These are phyloP conservation scores for Xylaria sp. DNA, from an alignment of 2,329 filamentous ascomycete species.

Conservation along the genomic window DNA sequence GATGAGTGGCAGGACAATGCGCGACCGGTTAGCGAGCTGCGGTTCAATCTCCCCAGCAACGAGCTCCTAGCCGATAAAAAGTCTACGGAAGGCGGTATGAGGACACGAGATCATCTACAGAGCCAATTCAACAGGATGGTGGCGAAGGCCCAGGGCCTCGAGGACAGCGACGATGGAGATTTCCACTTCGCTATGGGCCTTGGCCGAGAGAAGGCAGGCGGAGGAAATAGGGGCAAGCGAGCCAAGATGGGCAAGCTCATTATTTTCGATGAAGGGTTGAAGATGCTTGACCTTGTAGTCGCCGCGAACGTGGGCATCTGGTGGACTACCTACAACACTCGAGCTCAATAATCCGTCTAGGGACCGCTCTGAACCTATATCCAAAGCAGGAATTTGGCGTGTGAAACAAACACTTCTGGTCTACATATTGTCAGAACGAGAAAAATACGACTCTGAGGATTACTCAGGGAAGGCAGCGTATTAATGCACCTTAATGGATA, in stretches of 20 bases:
- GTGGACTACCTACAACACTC: slow-evolving; percentile 76
- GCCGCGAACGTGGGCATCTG: slow-evolving; percentile 92
- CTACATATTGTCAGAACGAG: neutral
- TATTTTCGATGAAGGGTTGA: slow-evolving; percentile 86
- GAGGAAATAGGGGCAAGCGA: slow-evolving; percentile 84
- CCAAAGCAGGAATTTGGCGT: neutral
- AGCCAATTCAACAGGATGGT: slow-evolving; percentile 46
- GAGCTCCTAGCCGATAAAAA: slow-evolving; percentile 57
- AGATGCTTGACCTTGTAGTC: slow-evolving; percentile 94
- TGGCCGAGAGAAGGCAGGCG: slow-evolving; percentile 85
- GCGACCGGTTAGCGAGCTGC: slow-evolving; percentile 78
- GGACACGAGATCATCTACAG: slow-evolving; percentile 55
- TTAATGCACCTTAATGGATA: slow-evolving; percentile 16
- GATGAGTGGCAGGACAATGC: slow-evolving; percentile 44
- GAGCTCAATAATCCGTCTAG: neutral
- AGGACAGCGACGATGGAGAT: slow-evolving; percentile 53
- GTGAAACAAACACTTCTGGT: neutral
- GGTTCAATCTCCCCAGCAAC: slow-evolving; percentile 83
- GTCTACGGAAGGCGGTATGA: slow-evolving; percentile 52
- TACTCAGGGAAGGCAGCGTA: slow-evolving; percentile 65
- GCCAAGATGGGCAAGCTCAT: slow-evolving; percentile 96
- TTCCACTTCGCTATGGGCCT: slow-evolving; percentile 75
- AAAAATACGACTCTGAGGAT: neutral
- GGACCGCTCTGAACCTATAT: neutral
- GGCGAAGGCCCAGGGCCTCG: slow-evolving; percentile 49